A percentile compares a stretch with the other conserved stretches of the same genome.
phyloP scores from a whole-genome alignment of 2,329 filamentous ascomycete genomes.

The Akanthomyces uredinophilus region DNA sequence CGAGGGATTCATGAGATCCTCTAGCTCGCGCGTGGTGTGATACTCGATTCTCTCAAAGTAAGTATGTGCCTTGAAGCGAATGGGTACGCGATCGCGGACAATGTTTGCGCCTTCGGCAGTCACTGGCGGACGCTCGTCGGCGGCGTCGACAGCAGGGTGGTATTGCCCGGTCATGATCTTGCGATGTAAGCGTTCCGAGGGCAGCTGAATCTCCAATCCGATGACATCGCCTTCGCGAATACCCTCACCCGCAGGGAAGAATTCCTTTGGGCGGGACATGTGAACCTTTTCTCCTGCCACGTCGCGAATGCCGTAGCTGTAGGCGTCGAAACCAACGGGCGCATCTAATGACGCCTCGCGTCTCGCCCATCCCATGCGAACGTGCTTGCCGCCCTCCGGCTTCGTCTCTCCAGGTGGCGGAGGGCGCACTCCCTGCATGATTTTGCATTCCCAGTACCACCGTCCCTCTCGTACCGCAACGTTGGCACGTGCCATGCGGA shows the following conservation, averaged over 20 bases:
- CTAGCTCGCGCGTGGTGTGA: slow-evolving; percentile 79
- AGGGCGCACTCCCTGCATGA: slow-evolving; percentile 65
- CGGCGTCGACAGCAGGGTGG: slow-evolving; percentile 74
- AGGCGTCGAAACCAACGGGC: slow-evolving; percentile 81
- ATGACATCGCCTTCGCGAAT: slow-evolving; percentile 90
- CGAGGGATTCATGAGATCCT: slow-evolving; percentile 72
- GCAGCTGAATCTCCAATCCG: slow-evolving; percentile 86
- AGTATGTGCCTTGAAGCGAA: slow-evolving; percentile 86
- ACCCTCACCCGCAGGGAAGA: slow-evolving; percentile 73
- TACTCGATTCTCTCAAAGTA: slow-evolving; percentile 95
- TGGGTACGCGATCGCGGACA: slow-evolving; percentile 90
- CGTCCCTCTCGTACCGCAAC: slow-evolving; percentile 83
- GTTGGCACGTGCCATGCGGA: slow-evolving; percentile 85
- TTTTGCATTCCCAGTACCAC: slow-evolving; percentile 91
- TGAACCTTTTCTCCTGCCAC: slow-evolving; percentile 86
- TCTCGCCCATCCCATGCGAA: slow-evolving; percentile 82
- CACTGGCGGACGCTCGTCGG: slow-evolving; percentile 50
- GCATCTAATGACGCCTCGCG: slow-evolving; percentile 77
- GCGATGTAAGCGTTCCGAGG: slow-evolving; percentile 76
- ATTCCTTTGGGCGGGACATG: slow-evolving; percentile 88
- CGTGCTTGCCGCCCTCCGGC: slow-evolving; percentile 51
- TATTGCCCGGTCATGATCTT: slow-evolving; percentile 85
- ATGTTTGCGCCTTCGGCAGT: slow-evolving; percentile 67
- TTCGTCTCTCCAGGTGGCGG: slow-evolving; percentile 38
- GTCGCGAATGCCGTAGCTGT: slow-evolving; percentile 91